Evolutionary conservation across 192 early-diverging fungal species (phyloP), one percentile per base, ranked within the genome.

Genomic region (Lunasporangiospora selenospora): DNA sequence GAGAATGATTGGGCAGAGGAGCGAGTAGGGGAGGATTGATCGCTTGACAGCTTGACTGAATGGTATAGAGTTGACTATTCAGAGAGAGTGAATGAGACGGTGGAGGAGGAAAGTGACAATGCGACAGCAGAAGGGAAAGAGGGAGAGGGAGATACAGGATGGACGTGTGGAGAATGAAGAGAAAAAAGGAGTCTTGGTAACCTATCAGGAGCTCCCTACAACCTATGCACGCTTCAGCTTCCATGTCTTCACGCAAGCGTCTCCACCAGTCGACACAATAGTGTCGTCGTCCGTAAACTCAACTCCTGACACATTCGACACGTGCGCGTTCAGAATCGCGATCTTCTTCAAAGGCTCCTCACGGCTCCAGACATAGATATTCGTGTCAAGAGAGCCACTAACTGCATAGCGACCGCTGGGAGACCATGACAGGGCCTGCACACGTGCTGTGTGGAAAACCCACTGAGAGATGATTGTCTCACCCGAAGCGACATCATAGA

Each of bases 401-500:
- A 87, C 95, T 3, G 89, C 87, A 67, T 90, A 89, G 19, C 64
- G 33, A 3, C 89, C 86, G 71, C 91, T 89, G 2, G 86, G 77
- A 2, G 90, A 87, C 95, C 95, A 99, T 0, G 79, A 79, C 30
- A 99, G 69, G 9, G 78, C 77, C 58, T 90, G 92, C 41, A 99
- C 81, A n/a, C 94, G 87, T 27, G 89, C 92, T 4, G 83, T 88
- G 71, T 99, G 97, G 77, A 91, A 93, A 24, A 91, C 88, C 95
- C 95, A 99, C 21, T 89, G 87, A 48, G 82, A 62, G n/a, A 85
- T 75, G 33, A 76, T 77, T 0, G 78, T 32, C 24, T 79, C 65
- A 5, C 86, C 83, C 3, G 81, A 78, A 0, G 53, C 69, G 0
- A 88, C 76, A 39, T 87, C 82, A 50, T 89, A 91, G 3, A 93